phyloP scores from a whole-genome alignment of 1,284 basidiomycete species.

The Pseudozyma thailandica region DNA sequence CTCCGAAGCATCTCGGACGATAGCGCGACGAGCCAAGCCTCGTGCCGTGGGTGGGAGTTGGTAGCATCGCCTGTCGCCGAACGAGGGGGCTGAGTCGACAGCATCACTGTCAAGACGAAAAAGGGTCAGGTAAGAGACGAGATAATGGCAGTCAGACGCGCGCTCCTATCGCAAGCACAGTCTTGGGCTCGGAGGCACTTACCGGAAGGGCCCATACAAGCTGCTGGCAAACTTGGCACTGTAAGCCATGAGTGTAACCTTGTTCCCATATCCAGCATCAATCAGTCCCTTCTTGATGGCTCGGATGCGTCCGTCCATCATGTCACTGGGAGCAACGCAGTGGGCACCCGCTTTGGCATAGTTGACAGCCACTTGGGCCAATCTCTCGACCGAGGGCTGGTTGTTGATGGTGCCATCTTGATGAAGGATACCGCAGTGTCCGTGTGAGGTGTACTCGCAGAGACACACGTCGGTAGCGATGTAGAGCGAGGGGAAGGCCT shows the following conservation, averaged over 20 bases:
- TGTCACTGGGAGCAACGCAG: conserved; percentile 97
- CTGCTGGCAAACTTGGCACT: conserved; percentile 98
- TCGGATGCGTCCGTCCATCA: conserved; percentile 97
- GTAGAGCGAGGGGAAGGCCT: conserved; percentile 76
- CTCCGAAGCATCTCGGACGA: conserved; percentile 87
- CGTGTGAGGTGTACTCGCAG: conserved; percentile 99
- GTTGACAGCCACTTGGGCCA: conserved; percentile 89
- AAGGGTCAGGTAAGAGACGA: conserved; percentile 4
- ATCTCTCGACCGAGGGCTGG: conserved; percentile 74
- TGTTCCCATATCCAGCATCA: conserved; percentile 80
- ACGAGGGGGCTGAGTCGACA: conserved; percentile 91
- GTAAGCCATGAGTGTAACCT: conserved; percentile 88
- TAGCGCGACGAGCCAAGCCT: conserved; percentile 90
- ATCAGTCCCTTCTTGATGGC: conserved; percentile 89
- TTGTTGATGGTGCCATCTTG: conserved; percentile 77
- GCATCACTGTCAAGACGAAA: conserved; percentile 77
- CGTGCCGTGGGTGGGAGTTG: conserved; percentile 89
- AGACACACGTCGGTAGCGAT: conserved; percentile 96
- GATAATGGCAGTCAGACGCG: neutral
- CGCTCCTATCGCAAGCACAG: neutral
- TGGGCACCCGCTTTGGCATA: conserved; percentile 96
- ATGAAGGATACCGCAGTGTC: conserved; percentile 89
- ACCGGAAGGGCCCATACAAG: conserved; percentile 91
- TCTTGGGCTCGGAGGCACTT: conserved; percentile 41
- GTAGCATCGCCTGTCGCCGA: conserved; percentile 96